Evolutionary conservation across 2,329 filamentous ascomycete species (phyloP).

Genomic region (Simplicillium sp.): DNA sequence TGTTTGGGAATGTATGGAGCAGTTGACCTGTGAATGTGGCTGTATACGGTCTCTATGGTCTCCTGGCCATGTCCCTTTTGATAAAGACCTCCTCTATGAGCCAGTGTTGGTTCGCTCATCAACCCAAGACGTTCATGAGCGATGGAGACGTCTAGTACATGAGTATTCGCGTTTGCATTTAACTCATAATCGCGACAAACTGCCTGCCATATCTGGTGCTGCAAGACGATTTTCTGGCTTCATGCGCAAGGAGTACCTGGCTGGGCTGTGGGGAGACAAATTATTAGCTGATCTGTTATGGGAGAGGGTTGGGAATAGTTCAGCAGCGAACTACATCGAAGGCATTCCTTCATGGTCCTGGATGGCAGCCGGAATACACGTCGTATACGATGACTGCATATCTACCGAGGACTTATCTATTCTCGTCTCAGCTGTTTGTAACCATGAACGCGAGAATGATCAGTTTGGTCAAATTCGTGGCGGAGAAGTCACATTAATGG

Average conservation of each 20-base stretch:
- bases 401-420: too few species aligned
- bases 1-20: constrained; percentile 10
- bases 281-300: not conserved
- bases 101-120: not conserved
- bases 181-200: not conserved
- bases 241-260: not conserved
- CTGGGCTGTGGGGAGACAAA: not conserved
- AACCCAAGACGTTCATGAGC: too few species aligned
- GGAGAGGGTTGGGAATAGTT: not conserved
- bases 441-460: too few species aligned
- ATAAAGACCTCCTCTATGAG: not conserved
- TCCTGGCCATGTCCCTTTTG: not conserved
- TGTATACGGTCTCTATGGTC: constrained; percentile 1
- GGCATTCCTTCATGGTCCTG: too few species aligned
- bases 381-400: too few species aligned
- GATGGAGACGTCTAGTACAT: too few species aligned
- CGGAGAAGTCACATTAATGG: too few species aligned
- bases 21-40: constrained; percentile 1
- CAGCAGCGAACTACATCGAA: too few species aligned
- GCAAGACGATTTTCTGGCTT: not conserved
- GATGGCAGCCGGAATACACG: too few species aligned
- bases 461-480: too few species aligned
- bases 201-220: constrained; percentile 1
- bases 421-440: too few species aligned
- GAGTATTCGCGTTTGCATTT: constrained; percentile 1